These are phyloP conservation scores for Haberlea rhodopensis DNA, from an alignment of 257 asterid genomes.

Conservation along the genomic window DNA sequence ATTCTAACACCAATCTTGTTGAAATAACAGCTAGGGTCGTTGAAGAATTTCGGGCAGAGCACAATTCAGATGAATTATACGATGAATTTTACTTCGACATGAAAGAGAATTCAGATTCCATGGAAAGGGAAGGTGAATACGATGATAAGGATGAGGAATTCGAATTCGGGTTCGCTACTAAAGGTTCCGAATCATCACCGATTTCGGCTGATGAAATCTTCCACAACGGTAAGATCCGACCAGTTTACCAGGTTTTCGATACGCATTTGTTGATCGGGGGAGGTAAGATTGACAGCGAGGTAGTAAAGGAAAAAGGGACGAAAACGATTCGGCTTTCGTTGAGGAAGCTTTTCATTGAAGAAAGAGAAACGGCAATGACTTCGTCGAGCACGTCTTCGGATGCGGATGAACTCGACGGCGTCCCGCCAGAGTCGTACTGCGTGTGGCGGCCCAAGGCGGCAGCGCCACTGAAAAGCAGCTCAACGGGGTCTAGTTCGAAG, in stretches of 20 bases:
- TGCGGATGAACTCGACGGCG: constrained; percentile 43
- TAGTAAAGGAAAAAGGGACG: constrained; percentile 5
- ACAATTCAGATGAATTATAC: constrained; percentile 27
- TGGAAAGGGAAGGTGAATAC: constrained; percentile 19
- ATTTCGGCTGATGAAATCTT: constrained; percentile 64
- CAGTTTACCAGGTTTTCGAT: constrained; percentile 55
- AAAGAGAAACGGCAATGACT: constrained; percentile 40
- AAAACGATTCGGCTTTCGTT: constrained; percentile 40
- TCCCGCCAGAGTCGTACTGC: constrained; percentile 51
- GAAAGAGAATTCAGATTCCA: constrained; percentile 6
- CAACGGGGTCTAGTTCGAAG: constrained; percentile 44
- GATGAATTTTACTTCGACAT: constrained; percentile 32
- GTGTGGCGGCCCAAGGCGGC: constrained; percentile 51
- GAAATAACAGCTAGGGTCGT: constrained; percentile 51
- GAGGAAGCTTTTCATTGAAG: constrained; percentile 48
- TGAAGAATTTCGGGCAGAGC: constrained; percentile 28
- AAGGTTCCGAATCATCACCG: constrained; percentile 38
- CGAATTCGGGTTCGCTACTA: constrained; percentile 39
- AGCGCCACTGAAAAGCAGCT: constrained; percentile 44
- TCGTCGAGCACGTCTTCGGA: constrained; percentile 48
- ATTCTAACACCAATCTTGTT: constrained; percentile 33
- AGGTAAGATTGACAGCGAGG: background rate
- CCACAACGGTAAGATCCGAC: constrained; percentile 69
- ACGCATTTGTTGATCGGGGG: constrained; percentile 28
- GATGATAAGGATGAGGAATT: constrained; percentile 37